Conservation (phyloP, 306 rosid genomes). For the Lathyrus sativus region DNA sequence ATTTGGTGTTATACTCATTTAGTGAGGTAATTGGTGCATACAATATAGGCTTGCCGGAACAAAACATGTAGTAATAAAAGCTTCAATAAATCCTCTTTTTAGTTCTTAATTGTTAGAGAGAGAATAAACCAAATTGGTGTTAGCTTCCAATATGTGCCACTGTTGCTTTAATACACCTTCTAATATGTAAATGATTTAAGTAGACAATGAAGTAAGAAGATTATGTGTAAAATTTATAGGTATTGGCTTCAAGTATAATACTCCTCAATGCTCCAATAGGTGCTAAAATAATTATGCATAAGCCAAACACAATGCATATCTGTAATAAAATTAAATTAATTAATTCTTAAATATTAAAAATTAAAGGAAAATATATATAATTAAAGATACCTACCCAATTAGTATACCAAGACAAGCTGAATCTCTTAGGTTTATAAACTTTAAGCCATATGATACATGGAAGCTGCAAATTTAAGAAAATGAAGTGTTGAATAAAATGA, state of each 20-base stretch:
- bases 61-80: no score
- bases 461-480: constrained; percentile 60
- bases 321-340: constrained; percentile 38
- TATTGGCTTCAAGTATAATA: constrained; percentile 57
- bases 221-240: constrained; percentile 59
- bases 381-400: constrained; percentile 64
- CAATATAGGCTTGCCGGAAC: no score
- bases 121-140: no score
- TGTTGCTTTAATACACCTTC: no score
- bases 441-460: constrained; percentile 88
- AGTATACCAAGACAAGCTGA: constrained; percentile 75
- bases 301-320: constrained; percentile 68
- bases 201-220: background rate
- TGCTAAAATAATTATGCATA: constrained; percentile 51
- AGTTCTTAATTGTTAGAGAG: no score
- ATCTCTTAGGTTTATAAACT: constrained; percentile 73
- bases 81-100: no score
- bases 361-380: background rate
- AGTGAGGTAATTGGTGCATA: no score
- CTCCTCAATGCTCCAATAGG: constrained; percentile 78
- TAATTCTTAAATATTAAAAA: background rate
- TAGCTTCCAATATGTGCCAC: no score
- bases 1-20: no score
- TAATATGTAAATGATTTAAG: no score
- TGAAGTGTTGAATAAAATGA: background rate